These are phyloP conservation scores for Diaporthe australafricana DNA, from an alignment of 2,329 filamentous ascomycete genomes.

Conservation along the genomic window DNA sequence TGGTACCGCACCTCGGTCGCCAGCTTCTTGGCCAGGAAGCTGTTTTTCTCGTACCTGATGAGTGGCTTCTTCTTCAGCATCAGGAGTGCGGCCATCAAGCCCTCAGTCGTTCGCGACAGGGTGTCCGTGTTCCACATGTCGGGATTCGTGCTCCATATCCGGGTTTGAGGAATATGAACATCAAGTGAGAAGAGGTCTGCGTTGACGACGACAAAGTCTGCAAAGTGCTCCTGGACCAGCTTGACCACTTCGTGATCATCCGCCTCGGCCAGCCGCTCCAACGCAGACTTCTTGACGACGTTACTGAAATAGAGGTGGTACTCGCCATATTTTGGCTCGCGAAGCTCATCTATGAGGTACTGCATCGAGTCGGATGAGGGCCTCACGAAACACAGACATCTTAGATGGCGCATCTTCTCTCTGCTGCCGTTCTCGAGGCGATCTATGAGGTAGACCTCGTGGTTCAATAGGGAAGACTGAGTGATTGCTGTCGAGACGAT, in stretches of 20 bases:
- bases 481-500: slow-evolving; percentile 96
- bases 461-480: slow-evolving; percentile 92
- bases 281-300: slow-evolving; percentile 93
- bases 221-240: slow-evolving; percentile 93
- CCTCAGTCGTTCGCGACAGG: slow-evolving; percentile 87
- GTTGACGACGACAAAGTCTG: slow-evolving; percentile 95
- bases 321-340: slow-evolving; percentile 97
- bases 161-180: slow-evolving; percentile 76
- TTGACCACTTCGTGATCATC: slow-evolving; percentile 98
- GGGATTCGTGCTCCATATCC: slow-evolving; percentile 83
- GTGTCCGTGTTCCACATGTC: slow-evolving; percentile 94
- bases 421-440: slow-evolving; percentile 89
- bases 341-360: slow-evolving; percentile 91
- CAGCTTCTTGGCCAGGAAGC: slow-evolving; percentile 88
- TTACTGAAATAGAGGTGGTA: slow-evolving; percentile 99
- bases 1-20: slow-evolving; percentile 92
- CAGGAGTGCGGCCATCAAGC: slow-evolving; percentile 83
- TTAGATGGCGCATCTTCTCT: slow-evolving; percentile 97
- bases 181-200: slow-evolving; percentile 90
- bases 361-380: slow-evolving; percentile 95
- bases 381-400: slow-evolving; percentile 92
- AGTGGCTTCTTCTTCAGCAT: slow-evolving; percentile 97
- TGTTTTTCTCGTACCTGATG: slow-evolving; percentile 93
- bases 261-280: slow-evolving; percentile 93
- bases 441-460: slow-evolving; percentile 98